Base-by-base conservation (phyloP, 306 rosid species). In the Cyclanthera cordifolia region DNA sequence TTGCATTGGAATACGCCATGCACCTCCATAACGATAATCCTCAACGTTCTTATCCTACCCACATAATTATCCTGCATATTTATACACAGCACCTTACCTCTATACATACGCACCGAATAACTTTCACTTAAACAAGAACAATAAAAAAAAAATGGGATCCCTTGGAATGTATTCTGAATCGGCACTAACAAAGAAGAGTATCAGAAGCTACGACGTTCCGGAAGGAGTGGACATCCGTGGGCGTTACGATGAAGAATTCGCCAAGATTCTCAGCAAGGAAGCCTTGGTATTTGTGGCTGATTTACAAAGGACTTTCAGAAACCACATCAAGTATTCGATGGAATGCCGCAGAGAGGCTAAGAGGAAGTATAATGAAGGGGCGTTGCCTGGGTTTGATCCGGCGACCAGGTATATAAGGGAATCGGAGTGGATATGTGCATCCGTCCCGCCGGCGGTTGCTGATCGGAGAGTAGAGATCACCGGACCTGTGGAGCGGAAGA, bases 381-480 rank as follows among this genome's bases (percentile, higher is more conserved):
- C 75, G 28, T 6, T 84, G 39, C 95, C 95, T 0, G 89, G 91
- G 64, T 89, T 89, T 71, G 95, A 93, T 76, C 88, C 87, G 0
- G 91, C 95, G 19, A 87, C 93, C 0, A 80, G 53, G 75, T 73
- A 49, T 70, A 76, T 93, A 9, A 75, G 96, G 53, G 94, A 89
- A n/a, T 79, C 82, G 0, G 84, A 79, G 0, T 93, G 91, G 98
- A 72, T 77, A 1, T 89, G 95, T 81, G 90, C 96, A 4, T 43
- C 79, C 15, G 86, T 83, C 51, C 93, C 94, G 12, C 82, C 81
- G 4, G 75, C 85, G 25, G 84, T 84, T 60, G 87, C 87, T 68
- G 95, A 93, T 74, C 82, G 96, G 77, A 87, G 77, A 77, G 98
- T 87, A 10, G 96, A 93, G 84, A 93, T 93, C 66, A 93, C 96